Conservation (phyloP, 306 rosid genomes). For the Ammopiptanthus mongolicus region DNA sequence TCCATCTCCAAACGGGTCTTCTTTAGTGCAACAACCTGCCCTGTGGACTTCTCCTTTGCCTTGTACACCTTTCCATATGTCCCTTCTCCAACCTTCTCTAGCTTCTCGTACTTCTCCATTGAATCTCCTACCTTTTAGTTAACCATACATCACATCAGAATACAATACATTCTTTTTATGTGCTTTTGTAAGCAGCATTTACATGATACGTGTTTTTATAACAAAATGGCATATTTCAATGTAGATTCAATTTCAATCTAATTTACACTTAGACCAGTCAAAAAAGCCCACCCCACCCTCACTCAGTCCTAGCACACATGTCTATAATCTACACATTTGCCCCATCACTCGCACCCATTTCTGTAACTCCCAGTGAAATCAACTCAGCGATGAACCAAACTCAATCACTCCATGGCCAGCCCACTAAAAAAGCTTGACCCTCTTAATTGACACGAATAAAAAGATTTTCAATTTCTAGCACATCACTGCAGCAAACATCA, state of each 20-base stretch:
- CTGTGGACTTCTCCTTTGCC: slow-evolving; percentile 70
- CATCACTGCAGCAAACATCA: neutral
- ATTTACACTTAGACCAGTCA: no score
- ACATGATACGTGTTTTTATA: neutral
- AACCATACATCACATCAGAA: neutral
- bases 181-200: neutral
- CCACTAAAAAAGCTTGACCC: no score
- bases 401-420: no score
- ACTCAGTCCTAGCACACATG: no score
- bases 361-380: no score
- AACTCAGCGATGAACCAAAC: no score
- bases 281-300: no score
- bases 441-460: no score
- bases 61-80: slow-evolving; percentile 96
- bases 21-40: slow-evolving; percentile 80
- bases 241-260: neutral
- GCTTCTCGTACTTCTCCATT: slow-evolving; percentile 94
- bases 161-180: neutral
- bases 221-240: neutral
- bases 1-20: slow-evolving; percentile 94
- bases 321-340: no score
- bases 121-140: neutral
- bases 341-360: no score
- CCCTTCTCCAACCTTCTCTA: slow-evolving; percentile 97
- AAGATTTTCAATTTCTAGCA: neutral